Evolutionary conservation across 106 monocot genomes (phyloP).

Genomic region (Triglochin maritima): DNA sequence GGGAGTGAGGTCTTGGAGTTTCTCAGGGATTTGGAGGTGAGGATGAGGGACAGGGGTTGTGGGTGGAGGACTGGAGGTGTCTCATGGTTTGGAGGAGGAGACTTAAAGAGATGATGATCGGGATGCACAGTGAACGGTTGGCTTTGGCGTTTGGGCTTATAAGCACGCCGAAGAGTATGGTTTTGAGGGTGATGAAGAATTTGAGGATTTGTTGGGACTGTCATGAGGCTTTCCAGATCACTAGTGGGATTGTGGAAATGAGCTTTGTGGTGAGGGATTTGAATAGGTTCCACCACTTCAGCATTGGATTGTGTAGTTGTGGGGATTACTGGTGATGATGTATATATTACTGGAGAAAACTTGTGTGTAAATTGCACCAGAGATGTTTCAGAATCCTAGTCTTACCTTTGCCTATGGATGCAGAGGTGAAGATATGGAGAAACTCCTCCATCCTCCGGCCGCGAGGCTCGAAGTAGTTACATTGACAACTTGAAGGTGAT

Average conservation of each 20-base stretch:
- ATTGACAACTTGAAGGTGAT: too few species aligned
- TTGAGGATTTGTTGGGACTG: constrained; percentile 83
- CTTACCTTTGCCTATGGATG: too few species aligned
- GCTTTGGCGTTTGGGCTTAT: constrained; percentile 66
- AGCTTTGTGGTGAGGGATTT: constrained; percentile 77
- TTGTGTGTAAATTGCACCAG: too few species aligned
- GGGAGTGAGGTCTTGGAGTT: constrained; percentile 25
- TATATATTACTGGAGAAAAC: not conserved
- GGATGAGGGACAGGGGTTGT: constrained; percentile 44
- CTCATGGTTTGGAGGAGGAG: constrained; percentile 14
- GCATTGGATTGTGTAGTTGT: constrained; percentile 54
- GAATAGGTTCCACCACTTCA: constrained; percentile 86
- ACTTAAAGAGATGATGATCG: constrained; percentile 11
- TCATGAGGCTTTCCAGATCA: constrained; percentile 62
- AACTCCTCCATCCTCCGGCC: too few species aligned
- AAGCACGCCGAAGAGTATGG: constrained; percentile 32
- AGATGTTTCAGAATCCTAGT: too few species aligned
- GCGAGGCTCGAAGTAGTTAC: too few species aligned
- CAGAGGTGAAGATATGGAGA: too few species aligned
- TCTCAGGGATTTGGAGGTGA: constrained; percentile 48
- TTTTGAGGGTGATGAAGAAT: constrained; percentile 89
- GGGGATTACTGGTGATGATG: constrained; percentile 60
- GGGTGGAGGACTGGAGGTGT: constrained; percentile 5
- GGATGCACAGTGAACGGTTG: constrained; percentile 75
- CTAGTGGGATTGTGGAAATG: constrained; percentile 57